Evolutionary conservation across 2,329 filamentous ascomycete genomes (phyloP).

Genomic region (Biscogniauxia marginata): DNA sequence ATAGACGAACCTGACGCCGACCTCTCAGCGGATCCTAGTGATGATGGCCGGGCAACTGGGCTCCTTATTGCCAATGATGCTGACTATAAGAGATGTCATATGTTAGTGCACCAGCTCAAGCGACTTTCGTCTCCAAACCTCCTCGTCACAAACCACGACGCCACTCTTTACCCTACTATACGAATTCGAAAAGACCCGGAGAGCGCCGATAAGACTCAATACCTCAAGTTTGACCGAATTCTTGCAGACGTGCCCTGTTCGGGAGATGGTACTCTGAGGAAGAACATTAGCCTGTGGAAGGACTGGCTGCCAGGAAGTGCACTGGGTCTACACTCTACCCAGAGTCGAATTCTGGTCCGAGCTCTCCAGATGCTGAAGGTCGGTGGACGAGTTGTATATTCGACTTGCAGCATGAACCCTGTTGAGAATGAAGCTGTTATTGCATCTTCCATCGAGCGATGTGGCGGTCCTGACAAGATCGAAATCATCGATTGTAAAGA

Average conservation of each 20-base stretch:
- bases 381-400: slow-evolving; percentile 93
- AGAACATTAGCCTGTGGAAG: slow-evolving; percentile 92
- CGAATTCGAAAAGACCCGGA: slow-evolving; percentile 66
- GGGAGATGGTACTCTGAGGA: slow-evolving; percentile 88
- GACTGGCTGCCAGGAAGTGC: slow-evolving; percentile 90
- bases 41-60: slow-evolving; percentile 86
- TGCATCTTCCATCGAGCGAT: slow-evolving; percentile 82
- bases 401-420: slow-evolving; percentile 98
- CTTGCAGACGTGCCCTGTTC: slow-evolving; percentile 96
- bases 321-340: slow-evolving; percentile 81
- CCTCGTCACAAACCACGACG: slow-evolving; percentile 96
- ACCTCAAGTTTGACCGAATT: slow-evolving; percentile 96
- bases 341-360: slow-evolving; percentile 85
- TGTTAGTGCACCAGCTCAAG: slow-evolving; percentile 98
- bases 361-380: slow-evolving; percentile 95
- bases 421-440: slow-evolving; percentile 95
- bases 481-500: slow-evolving; percentile 81
- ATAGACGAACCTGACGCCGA: slow-evolving; percentile 54
- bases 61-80: slow-evolving; percentile 93
- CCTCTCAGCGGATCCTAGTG: slow-evolving; percentile 56
- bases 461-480: slow-evolving; percentile 79
- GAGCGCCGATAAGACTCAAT: slow-evolving; percentile 58
- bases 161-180: slow-evolving; percentile 91
- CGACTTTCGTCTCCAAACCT: slow-evolving; percentile 94
- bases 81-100: slow-evolving; percentile 94